Conservation (phyloP, 441 rosid genomes). For the Croton laevigatus region DNA sequence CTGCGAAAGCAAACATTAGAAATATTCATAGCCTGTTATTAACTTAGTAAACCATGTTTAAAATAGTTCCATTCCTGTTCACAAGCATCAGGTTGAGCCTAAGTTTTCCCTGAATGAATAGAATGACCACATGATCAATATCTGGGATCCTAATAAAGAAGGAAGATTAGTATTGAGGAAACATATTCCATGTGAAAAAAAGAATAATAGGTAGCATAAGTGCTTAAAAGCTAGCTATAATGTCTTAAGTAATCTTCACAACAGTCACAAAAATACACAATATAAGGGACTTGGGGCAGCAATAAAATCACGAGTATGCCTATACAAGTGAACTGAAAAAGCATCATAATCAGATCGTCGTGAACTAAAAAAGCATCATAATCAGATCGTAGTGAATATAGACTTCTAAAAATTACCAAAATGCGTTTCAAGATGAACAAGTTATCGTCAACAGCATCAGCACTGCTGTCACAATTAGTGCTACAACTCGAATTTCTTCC, state of each 20-base stretch:
- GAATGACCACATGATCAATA: neutral
- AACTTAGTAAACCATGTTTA: neutral
- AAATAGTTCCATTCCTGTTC: neutral
- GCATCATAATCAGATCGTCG: neutral
- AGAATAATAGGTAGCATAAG: neutral
- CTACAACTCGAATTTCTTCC: slow-evolving; percentile 34
- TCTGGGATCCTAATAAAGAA: neutral
- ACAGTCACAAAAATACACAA: neutral
- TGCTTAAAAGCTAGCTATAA: too few species aligned
- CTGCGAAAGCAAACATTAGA: neutral
- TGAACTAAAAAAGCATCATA: slow-evolving; percentile 4
- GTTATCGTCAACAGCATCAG: slow-evolving; percentile 43
- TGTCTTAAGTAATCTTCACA: neutral
- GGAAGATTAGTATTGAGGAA: neutral
- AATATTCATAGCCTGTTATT: neutral
- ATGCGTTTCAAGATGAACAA: slow-evolving; percentile 85
- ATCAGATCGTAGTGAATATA: neutral
- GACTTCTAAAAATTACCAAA: slow-evolving; percentile 52
- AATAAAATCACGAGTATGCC: neutral
- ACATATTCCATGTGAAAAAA: neutral
- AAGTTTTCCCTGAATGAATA: neutral
- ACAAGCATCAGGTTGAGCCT: slow-evolving; percentile 1
- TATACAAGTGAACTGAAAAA: neutral
- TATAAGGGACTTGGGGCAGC: neutral
- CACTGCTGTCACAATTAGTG: slow-evolving; percentile 38